A percentile compares a stretch with the other conserved stretches of the same genome.
Conservation (phyloP, 208 protist genomes). For the Trypanosoma platydactyli region DNA sequence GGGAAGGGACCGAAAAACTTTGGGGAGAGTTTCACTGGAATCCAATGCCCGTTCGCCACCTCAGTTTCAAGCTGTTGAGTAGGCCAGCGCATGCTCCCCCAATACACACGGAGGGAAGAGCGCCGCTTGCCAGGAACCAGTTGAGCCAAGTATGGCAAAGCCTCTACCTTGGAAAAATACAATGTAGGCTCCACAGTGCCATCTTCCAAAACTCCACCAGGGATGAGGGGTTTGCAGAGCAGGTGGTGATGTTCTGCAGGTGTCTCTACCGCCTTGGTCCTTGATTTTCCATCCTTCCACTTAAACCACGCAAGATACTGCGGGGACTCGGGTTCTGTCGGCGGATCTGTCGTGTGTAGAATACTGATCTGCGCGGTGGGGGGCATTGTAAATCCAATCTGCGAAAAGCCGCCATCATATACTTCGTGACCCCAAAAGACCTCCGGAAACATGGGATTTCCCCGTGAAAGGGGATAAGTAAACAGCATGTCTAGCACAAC, state of each 20-base stretch:
- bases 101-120: constrained; percentile 82
- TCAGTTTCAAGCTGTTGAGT: constrained; percentile 74
- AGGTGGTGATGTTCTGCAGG: constrained; percentile 43
- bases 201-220: constrained; percentile 44
- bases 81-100: constrained; percentile 83
- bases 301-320: constrained; percentile 54
- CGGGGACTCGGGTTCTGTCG: constrained; percentile 30
- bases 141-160: constrained; percentile 74
- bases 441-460: constrained; percentile 88
- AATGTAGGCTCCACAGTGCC: constrained; percentile 71
- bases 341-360: constrained; percentile 76
- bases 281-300: constrained; percentile 45
- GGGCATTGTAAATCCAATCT: constrained; percentile 88
- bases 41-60: constrained; percentile 85
- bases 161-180: constrained; percentile 78
- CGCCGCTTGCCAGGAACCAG: constrained; percentile 67
- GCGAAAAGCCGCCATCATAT: constrained; percentile 78
- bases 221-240: constrained; percentile 66
- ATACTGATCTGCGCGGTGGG: constrained; percentile 78
- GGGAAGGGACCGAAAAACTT: constrained; percentile 77
- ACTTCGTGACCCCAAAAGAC: constrained; percentile 91
- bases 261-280: constrained; percentile 8
- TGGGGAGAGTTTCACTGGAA: constrained; percentile 75
- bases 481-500: constrained; percentile 84
- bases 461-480: constrained; percentile 69